Conservation (phyloP, 495 filamentous ascomycete species). For the Penicillium antarcticum region DNA sequence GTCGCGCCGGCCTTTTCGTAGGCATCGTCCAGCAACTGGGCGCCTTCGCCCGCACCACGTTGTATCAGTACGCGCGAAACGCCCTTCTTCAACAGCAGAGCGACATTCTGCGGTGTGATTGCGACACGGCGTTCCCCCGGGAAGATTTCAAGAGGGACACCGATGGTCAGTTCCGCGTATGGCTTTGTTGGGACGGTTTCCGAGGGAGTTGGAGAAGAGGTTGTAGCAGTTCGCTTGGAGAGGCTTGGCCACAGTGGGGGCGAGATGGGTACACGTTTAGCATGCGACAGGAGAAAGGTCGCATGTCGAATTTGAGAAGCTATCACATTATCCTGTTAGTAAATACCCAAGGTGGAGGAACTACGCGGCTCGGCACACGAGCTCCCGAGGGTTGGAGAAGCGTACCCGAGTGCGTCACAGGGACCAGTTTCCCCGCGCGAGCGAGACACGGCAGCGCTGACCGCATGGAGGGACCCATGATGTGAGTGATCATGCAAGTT, state of each 20-base stretch:
- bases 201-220: constrained; percentile 23
- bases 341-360: background rate
- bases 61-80: constrained; percentile 71
- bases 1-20: constrained; percentile 72
- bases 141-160: constrained; percentile 67
- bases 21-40: constrained; percentile 67
- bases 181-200: constrained; percentile 59
- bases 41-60: constrained; percentile 67
- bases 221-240: constrained; percentile 25
- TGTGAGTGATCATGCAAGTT: constrained; percentile 2
- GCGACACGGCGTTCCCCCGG: constrained; percentile 74
- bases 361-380: too few relatives aligned
- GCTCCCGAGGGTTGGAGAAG: background rate
- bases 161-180: constrained; percentile 65
- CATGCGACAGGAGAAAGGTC: constrained; percentile 6
- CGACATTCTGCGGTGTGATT: constrained; percentile 75
- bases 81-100: constrained; percentile 73
- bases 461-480: constrained; percentile 35
- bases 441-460: constrained; percentile 23
- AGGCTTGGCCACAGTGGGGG: constrained; percentile 14
- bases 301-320: constrained; percentile 15
- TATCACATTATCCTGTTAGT: constrained; percentile 10
- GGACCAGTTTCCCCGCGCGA: constrained; percentile 24
- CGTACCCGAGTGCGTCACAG: constrained; percentile 24
- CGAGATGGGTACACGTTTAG: background rate